Percentiles rank a stretch among this genome's conserved stretches.
These are phyloP conservation scores for Dipteronia sinensis DNA, from an alignment of 345 rosid genomes.

Conservation along the genomic window DNA sequence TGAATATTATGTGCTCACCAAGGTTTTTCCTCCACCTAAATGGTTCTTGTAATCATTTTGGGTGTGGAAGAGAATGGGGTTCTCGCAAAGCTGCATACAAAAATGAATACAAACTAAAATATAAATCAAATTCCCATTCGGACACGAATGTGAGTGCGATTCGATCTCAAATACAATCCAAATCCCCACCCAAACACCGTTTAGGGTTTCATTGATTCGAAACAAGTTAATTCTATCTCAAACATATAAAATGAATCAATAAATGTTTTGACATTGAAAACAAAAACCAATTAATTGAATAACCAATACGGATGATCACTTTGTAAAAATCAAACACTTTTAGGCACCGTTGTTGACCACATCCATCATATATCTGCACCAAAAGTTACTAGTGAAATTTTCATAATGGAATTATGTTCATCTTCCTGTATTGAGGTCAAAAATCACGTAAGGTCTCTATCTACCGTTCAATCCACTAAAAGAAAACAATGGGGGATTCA, in stretches of 20 bases:
- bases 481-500: not conserved
- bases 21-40: not conserved
- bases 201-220: not conserved
- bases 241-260: not conserved
- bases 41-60: not conserved
- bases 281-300: not conserved
- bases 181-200: not conserved
- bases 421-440: slow-evolving; percentile 12
- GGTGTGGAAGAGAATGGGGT: not conserved
- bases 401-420: not conserved
- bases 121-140: too few species aligned
- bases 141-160: too few species aligned
- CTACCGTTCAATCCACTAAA: not conserved
- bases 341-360: not conserved
- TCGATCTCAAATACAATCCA: not conserved
- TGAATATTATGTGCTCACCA: not conserved
- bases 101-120: not conserved
- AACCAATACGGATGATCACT: not conserved
- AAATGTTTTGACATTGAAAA: not conserved
- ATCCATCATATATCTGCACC: not conserved
- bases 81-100: not conserved
- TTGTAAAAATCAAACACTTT: not conserved
- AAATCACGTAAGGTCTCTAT: not conserved
- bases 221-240: too few species aligned
- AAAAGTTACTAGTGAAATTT: not conserved